Percentiles rank a stretch among this genome's conserved stretches.
These are phyloP conservation scores for Abrus precatorius DNA, from an alignment of 306 rosid species.

Conservation along the genomic window DNA sequence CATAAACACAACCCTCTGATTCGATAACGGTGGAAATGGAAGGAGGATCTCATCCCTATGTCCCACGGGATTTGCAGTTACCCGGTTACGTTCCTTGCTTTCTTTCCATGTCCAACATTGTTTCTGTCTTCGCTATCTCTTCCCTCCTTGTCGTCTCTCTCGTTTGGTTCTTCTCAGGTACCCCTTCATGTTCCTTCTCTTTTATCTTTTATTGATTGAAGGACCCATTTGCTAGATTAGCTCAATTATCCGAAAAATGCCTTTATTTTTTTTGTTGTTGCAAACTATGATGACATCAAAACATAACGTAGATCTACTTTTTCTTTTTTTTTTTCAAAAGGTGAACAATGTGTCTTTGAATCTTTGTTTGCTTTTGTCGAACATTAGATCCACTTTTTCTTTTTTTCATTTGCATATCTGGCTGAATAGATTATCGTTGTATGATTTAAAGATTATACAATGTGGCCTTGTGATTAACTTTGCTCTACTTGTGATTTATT, in stretches of 20 bases:
- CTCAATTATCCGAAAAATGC: not conserved
- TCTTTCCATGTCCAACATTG: slow-evolving; percentile 67
- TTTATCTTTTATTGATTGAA: not conserved
- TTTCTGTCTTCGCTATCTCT: slow-evolving; percentile 52
- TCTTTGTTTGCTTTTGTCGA: not conserved
- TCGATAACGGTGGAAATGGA: not conserved
- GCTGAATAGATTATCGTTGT: too few species aligned
- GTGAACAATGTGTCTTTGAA: not conserved
- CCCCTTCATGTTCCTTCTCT: not conserved
- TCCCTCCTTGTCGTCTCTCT: slow-evolving; percentile 58
- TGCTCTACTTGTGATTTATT: slow-evolving; percentile 12
- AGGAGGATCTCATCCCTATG: slow-evolving; percentile 67
- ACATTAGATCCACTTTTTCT: not conserved
- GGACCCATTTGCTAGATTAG: slow-evolving; percentile 16
- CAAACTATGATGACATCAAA: not conserved
- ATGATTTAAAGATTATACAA: too few species aligned
- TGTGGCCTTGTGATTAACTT: not conserved
- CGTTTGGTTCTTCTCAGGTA: slow-evolving; percentile 79
- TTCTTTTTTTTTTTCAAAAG: not conserved
- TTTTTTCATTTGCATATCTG: not conserved
- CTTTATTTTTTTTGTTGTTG: not conserved
- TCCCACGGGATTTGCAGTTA: slow-evolving; percentile 67
- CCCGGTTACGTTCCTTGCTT: slow-evolving; percentile 67
- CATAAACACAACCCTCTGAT: too few species aligned
- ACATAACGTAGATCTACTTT: not conserved